Conservation (phyloP, 1,284 basidiomycete genomes). For the Puccinia hordei region DNA sequence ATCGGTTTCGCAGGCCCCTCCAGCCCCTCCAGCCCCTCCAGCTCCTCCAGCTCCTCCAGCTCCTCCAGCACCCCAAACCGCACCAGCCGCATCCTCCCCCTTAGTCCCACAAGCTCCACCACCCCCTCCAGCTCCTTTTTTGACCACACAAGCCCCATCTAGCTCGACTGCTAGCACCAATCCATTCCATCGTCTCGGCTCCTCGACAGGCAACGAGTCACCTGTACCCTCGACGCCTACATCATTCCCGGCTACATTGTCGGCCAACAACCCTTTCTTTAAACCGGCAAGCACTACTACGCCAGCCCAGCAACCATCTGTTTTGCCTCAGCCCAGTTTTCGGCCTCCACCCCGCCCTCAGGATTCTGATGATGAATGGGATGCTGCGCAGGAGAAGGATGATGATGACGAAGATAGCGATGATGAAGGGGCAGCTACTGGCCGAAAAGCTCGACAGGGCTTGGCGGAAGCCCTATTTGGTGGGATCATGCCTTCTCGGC, state of each 20-base stretch:
- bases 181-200: conserved; percentile 53
- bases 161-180: conserved; percentile 52
- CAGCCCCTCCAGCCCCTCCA: conserved; percentile 58
- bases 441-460: conserved; percentile 68
- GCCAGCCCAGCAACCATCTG: conserved; percentile 53
- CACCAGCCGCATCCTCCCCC: conserved; percentile 58
- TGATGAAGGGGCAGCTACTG: conserved; percentile 67
- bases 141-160: conserved; percentile 58
- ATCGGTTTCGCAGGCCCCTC: conserved; percentile 52
- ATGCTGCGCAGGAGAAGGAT: conserved; percentile 73
- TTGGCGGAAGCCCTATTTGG: conserved; percentile 80
- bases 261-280: conserved; percentile 59
- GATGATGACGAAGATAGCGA: conserved; percentile 73
- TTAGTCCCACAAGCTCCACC: conserved; percentile 24
- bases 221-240: conserved; percentile 60
- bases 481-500: conserved; percentile 63
- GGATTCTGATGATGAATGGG: conserved; percentile 76
- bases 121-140: conserved; percentile 55
- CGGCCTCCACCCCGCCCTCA: conserved; percentile 59
- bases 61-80: conserved; percentile 57
- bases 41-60: conserved; percentile 60
- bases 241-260: conserved; percentile 57
- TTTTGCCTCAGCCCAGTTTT: conserved; percentile 51
- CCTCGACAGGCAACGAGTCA: conserved; percentile 49
- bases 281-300: conserved; percentile 60